Percentiles rank a stretch among this genome's conserved stretches.
Conservation (phyloP, 805 yeast genomes). For the Ascoidea asiatica region DNA sequence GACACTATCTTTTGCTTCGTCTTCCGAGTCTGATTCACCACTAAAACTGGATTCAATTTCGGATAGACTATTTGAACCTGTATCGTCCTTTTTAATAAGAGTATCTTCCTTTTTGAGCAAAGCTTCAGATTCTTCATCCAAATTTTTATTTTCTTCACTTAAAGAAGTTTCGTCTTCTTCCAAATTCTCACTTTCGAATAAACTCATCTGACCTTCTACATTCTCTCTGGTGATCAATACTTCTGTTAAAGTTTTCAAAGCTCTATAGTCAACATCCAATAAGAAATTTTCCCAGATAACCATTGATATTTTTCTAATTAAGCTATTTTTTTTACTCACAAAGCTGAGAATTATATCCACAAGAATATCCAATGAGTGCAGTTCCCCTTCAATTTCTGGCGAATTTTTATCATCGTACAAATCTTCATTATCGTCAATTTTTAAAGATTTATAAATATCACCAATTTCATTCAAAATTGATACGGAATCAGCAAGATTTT, state of each 20-base stretch:
- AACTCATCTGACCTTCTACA: conserved; percentile 60
- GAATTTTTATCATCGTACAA: background rate
- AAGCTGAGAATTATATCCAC: conserved; percentile 9
- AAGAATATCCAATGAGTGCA: conserved; percentile 6
- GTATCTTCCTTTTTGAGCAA: too few relatives aligned
- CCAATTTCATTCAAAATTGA: conserved; percentile 62
- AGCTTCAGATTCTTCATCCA: conserved; percentile 21
- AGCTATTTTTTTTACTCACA: conserved; percentile 24
- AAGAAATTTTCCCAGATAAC: conserved; percentile 45
- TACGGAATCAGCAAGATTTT: conserved; percentile 44
- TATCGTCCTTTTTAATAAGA: too few relatives aligned
- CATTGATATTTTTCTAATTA: conserved; percentile 43
- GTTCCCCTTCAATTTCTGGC: background rate
- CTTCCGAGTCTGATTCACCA: conserved; percentile 10
- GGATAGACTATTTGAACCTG: background rate
- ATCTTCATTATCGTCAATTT: conserved; percentile 18
- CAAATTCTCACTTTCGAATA: conserved; percentile 56
- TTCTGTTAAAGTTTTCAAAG: conserved; percentile 37
- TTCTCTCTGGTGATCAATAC: conserved; percentile 59
- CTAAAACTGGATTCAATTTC: conserved; percentile 9
- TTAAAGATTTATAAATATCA: conserved; percentile 36
- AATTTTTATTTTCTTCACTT: conserved; percentile 25
- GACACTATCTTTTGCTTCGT: conserved; percentile 7
- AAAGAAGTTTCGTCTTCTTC: conserved; percentile 32
- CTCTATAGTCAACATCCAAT: conserved; percentile 26